Evolutionary conservation across 2,329 filamentous ascomycete species (phyloP).

Genomic region (Cercospora zeina): DNA sequence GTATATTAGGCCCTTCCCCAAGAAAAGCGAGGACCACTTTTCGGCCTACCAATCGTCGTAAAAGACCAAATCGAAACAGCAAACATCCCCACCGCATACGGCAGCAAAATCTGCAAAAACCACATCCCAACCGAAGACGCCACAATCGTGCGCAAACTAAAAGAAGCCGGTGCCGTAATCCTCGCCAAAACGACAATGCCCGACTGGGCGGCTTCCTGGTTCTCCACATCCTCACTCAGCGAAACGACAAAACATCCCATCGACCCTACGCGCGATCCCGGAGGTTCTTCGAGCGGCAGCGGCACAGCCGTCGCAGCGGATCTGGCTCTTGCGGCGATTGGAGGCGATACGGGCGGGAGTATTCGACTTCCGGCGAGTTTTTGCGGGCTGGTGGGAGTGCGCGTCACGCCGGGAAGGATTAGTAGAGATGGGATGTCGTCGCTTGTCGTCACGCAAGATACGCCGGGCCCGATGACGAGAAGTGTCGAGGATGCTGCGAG

Average conservation of each 20-base stretch:
- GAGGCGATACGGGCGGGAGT: constrained; percentile 36
- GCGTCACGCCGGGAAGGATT: constrained; percentile 34
- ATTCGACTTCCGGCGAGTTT: constrained; percentile 33
- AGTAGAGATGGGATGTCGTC: constrained; percentile 32
- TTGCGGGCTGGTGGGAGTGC: constrained; percentile 34
- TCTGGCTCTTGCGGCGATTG: constrained; percentile 34
- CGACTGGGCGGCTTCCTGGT: constrained; percentile 31
- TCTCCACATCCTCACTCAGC: constrained; percentile 30
- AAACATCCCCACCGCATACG: constrained; percentile 29
- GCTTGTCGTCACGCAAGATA: constrained; percentile 32
- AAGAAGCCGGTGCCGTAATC: constrained; percentile 32
- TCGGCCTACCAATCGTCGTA: constrained; percentile 32
- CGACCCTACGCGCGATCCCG: constrained; percentile 32
- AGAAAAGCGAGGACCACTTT: constrained; percentile 27
- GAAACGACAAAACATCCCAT: constrained; percentile 33
- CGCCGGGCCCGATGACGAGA: constrained; percentile 32
- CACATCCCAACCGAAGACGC: constrained; percentile 30
- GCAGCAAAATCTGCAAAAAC: constrained; percentile 28
- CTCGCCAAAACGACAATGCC: constrained; percentile 32
- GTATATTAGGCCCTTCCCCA: constrained; percentile 17
- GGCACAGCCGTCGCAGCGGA: constrained; percentile 35
- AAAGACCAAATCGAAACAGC: constrained; percentile 35
- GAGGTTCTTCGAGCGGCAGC: constrained; percentile 36
- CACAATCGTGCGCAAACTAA: constrained; percentile 26
- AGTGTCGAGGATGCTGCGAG: constrained; percentile 33